Percentiles rank a stretch among this genome's conserved stretches.
phyloP scores from a whole-genome alignment of 805 yeast species.

The Kregervanrija fluxuum region DNA sequence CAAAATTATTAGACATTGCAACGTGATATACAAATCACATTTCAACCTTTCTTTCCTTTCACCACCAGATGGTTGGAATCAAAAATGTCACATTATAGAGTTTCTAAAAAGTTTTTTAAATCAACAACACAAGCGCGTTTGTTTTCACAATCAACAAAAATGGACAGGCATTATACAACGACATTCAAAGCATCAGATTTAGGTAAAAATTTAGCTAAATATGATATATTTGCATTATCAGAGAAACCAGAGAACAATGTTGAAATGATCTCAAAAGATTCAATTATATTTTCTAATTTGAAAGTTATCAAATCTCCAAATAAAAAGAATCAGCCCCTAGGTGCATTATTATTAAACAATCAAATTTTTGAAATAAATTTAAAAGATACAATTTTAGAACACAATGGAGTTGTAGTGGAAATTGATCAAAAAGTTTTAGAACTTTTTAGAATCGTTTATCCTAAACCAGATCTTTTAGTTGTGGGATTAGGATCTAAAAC shows the following conservation, averaged over 20 bases:
- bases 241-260: slow-evolving; percentile 42
- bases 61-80: too few relatives aligned
- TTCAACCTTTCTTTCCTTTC: too few relatives aligned
- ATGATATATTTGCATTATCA: slow-evolving; percentile 38
- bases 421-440: slow-evolving; percentile 35
- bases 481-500: slow-evolving; percentile 64
- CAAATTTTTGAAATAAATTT: slow-evolving; percentile 59
- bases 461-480: slow-evolving; percentile 70
- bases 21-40: too few relatives aligned
- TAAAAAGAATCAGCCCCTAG: slow-evolving; percentile 32
- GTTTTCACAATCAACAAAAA: slow-evolving; percentile 4
- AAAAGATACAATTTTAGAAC: slow-evolving; percentile 13
- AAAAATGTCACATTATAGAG: too few relatives aligned
- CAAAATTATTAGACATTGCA: too few relatives aligned
- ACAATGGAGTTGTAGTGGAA: slow-evolving; percentile 36
- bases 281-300: slow-evolving; percentile 53
- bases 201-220: slow-evolving; percentile 33
- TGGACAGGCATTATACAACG: slow-evolving; percentile 16
- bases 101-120: background rate
- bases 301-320: slow-evolving; percentile 39
- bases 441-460: slow-evolving; percentile 50
- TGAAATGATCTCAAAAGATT: slow-evolving; percentile 43
- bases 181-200: slow-evolving; percentile 28
- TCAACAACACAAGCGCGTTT: background rate
- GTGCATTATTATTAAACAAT: slow-evolving; percentile 43